These are phyloP conservation scores for Staphylotrichum longicolle DNA, from an alignment of 495 filamentous ascomycete genomes.

Conservation along the genomic window DNA sequence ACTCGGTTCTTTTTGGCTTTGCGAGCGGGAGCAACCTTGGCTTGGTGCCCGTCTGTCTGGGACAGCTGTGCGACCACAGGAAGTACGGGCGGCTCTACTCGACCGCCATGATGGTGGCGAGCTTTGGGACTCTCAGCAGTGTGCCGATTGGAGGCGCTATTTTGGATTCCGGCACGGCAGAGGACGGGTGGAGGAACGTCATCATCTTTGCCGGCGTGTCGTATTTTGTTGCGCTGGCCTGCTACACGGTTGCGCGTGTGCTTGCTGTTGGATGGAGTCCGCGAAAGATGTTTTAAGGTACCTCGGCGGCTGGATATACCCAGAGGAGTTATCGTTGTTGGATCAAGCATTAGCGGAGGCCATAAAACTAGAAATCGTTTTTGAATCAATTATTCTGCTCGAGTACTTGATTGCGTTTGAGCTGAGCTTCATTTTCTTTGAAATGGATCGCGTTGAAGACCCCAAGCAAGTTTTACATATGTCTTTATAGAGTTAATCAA, in stretches of 20 bases:
- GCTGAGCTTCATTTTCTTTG: too few relatives aligned
- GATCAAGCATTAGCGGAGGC: not conserved
- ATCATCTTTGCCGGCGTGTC: constrained; percentile 65
- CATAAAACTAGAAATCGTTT: not conserved
- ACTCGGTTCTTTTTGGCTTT: constrained; percentile 78
- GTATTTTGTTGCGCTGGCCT: constrained; percentile 60
- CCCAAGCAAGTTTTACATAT: too few relatives aligned
- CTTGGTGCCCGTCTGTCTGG: constrained; percentile 83
- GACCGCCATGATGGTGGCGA: constrained; percentile 84
- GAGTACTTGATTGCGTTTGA: too few relatives aligned
- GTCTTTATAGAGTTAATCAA: too few relatives aligned
- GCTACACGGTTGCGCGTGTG: constrained; percentile 61
- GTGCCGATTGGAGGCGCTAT: constrained; percentile 85
- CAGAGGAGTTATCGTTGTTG: not conserved
- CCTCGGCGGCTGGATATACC: not conserved
- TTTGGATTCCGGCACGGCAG: constrained; percentile 42
- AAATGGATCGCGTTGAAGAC: too few relatives aligned
- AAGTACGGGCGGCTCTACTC: constrained; percentile 84
- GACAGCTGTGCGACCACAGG: constrained; percentile 83
- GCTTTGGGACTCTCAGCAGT: constrained; percentile 82
- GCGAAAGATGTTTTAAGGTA: constrained; percentile 45
- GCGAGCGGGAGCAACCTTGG: constrained; percentile 81
- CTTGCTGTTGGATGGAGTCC: constrained; percentile 66
- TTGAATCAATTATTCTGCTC: too few relatives aligned
- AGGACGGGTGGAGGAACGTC: constrained; percentile 58